Evolutionary conservation across 495 filamentous ascomycete species (phyloP), one percentile per base, ranked within the genome.

Genomic region (Aspergillus olivimuriae): DNA sequence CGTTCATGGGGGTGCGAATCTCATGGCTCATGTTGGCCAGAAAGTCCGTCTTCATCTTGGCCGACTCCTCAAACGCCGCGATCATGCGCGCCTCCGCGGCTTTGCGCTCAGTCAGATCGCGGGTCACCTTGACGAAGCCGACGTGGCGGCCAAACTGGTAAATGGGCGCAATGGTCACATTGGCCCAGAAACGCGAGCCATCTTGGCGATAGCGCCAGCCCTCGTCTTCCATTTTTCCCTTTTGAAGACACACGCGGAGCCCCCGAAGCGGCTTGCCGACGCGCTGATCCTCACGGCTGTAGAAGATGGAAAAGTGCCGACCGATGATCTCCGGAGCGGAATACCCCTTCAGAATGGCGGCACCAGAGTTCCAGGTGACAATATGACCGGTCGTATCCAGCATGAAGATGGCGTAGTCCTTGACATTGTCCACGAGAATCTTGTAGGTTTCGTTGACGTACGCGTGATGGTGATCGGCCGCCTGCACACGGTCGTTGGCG

Each of bases 21-120:
- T 94, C 89, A 61, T 94, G 89, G 17, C 80, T 86, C 87, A 94
- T 94, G 63, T 86, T 87, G 22, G 82, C 83, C 15, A 87, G 58
- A 43, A 86, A 87, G 20, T 81, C 78, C 16, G 72, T 78, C 51
- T 84, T 84, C 32, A 83, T 51, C 52, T 78, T 77, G 28, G 77
- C 70, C 14, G 80, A 73, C 54, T 84, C 80, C 51, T 84, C 80
- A 55, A 80, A 83, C 4, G 79, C 81, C 4, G 74, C 57, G 17
- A 83, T 75, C 31, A 84, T 60, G 2, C 73, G 68, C 2, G 68
- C 59, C 48, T 83, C 78, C 17, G 78, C 72, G 22, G 71, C 70
- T 46, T 76, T 76, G 32, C 78, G 67, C 60, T 83, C 80, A 1
- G 78, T 81, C 38, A 84, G 48, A 44, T 84, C 80, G 9, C 80